Base-by-base conservation (phyloP, 1,284 basidiomycete species). In the Rhizoctonia solani region DNA sequence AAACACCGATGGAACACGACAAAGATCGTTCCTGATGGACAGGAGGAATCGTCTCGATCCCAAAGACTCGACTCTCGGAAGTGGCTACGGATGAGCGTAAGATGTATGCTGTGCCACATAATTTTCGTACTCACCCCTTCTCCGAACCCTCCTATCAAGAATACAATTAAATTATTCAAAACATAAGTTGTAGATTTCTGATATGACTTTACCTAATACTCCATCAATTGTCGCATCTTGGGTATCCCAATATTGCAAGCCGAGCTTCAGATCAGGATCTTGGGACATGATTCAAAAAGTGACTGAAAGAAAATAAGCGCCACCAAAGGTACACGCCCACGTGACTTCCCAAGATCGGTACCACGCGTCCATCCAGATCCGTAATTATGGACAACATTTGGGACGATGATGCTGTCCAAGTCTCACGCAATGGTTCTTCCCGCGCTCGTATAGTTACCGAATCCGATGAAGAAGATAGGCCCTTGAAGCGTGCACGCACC, bases 21-120 rank as follows among this genome's bases (percentile, higher is more conserved):
- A 88, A 16, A 97, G 83, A 54, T 88, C 83, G 6, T 94, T 93
- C 58, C 90, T 79, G 59, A 96, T 81, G 70, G 87, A 82, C 37
- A 95, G 83, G 56, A 96, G 81, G 75, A 97, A 90, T 58, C 92
- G 86, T 30, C 95, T 87, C 3, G 93, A 95, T 39, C 90, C 88
- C 4, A 96, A 83, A 4, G 93, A 84, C 75, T 98, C 95, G 70
- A 97, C 81, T 53, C 93, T 85, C 0, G 95, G 94, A 6, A 96
- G 82, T 46, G 91, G 84, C 91, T 95, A 70, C 29, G n/a, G n/a
- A 21, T 29, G 44, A n/a, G 2, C 6, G 53, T 21, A 23, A 21
- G 69, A 55, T 37, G 29, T n/a, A 8, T 39, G 41, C 21, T 58
- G 52, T 52, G 55, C 66, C 29, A 47, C 16, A 67, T 54, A 23